Base-by-base conservation (phyloP, 441 rosid species). In the Syzygium syzygioides region DNA sequence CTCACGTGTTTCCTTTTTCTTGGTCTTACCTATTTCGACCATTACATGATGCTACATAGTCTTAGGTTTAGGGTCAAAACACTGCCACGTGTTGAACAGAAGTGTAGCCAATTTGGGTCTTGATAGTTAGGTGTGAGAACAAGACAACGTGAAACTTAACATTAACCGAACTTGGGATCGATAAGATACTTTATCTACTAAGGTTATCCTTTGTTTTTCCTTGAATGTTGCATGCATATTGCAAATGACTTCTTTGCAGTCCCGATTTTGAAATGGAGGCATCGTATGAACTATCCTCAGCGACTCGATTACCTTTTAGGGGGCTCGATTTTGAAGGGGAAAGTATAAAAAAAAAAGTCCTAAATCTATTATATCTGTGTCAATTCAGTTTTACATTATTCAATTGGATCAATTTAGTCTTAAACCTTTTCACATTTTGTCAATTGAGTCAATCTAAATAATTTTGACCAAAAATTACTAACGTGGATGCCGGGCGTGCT, bases 231-330 rank as follows among this genome's bases (percentile, higher is more conserved):
- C 6, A 3, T 37, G 4, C 80, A 11, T 15, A 37, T 37, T 71
- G 0, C 9, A 37, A 71, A 37, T 20, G 83, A 37, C 6, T 71
- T 71, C 0, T 4, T 37, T 71, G 50, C 5, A 0, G 13, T 23
- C 28, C 28, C 28, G 1, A 0, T 34, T 34, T 2, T 6, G 25
- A 66, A 15, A 66, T 17, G 8, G 79, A 19, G 79, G 34, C 4
- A 34, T 12, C 1, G 0, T 5, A 37, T 9, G 0, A 5, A 71
- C 25, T 23, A 20, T 37, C 2, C 50, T 20, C 2, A 15, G 8
- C 6, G 6, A 20, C 13, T 3, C 9, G 13, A 71, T 41, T 6
- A 34, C 20, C 71, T 62, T 62, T 28, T 28, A 19, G 50, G 3
- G 14, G 50, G 25, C 2, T 41, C 45, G 45, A 41, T 41, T 41